These are phyloP conservation scores for Glaciozyma martinii DNA, from an alignment of 768 basidiomycete genomes.

Conservation along the genomic window DNA sequence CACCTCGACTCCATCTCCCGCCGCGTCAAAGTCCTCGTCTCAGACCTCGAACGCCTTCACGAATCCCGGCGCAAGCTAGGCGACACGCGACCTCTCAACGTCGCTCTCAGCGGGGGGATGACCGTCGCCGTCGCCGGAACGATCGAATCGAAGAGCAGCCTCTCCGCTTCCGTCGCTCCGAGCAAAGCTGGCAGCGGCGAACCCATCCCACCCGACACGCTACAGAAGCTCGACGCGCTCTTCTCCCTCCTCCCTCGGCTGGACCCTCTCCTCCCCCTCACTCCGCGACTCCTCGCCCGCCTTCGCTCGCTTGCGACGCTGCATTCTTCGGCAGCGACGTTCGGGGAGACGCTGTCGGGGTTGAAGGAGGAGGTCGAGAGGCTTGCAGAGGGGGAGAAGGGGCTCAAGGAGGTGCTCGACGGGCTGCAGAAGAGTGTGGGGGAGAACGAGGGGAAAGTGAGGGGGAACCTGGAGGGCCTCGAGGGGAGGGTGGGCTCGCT, in stretches of 20 bases:
- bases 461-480: conserved; percentile 58
- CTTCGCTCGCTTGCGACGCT: conserved; percentile 72
- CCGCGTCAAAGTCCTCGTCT: conserved; percentile 79
- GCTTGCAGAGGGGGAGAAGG: conserved; percentile 54
- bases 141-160: conserved; percentile 1
- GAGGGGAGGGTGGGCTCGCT: conserved; percentile 44
- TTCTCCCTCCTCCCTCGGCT: conserved; percentile 42
- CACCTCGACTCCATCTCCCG: conserved; percentile 93
- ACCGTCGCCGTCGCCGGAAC: conserved; percentile 18
- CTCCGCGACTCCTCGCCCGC: conserved; percentile 75
- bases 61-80: conserved; percentile 40
- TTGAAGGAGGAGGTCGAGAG: conserved; percentile 67
- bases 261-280: conserved; percentile 43
- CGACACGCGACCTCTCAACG: conserved; percentile 32
- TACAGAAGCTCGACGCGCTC: conserved; percentile 39
- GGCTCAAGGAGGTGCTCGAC: conserved; percentile 59
- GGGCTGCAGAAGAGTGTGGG: conserved; percentile 67
- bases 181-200: conserved; percentile 6
- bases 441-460: conserved; percentile 61
- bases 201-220: conserved; percentile 36
- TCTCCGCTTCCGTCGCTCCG: background rate
- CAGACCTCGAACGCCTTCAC: conserved; percentile 77
- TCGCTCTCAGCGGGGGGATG: conserved; percentile 33
- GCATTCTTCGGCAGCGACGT: conserved; percentile 71
- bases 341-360: conserved; percentile 56